These are phyloP conservation scores for Exutisphaerella laricina DNA, from an alignment of 2,329 filamentous ascomycete species.

Conservation along the genomic window DNA sequence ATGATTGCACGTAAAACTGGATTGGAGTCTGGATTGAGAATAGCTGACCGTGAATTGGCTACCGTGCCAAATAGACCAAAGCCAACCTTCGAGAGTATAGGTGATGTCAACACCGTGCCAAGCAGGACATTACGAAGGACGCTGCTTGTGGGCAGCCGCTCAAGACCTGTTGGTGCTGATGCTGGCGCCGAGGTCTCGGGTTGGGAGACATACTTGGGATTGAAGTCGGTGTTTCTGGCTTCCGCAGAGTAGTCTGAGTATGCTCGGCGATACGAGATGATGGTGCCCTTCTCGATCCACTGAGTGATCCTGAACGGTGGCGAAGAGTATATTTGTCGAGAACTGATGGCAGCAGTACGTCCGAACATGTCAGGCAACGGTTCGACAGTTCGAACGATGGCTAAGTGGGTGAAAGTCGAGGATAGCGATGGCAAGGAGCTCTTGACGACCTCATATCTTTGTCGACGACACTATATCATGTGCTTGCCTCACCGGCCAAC, in stretches of 20 bases:
- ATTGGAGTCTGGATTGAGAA: conserved; percentile 47
- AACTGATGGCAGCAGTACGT: conserved; percentile 3
- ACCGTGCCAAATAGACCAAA: conserved; percentile 33
- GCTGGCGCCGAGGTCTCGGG: conserved; percentile 7
- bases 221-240: conserved; percentile 9
- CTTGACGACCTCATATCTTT: neutral
- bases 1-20: conserved; percentile 41
- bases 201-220: conserved; percentile 9
- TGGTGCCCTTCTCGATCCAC: neutral
- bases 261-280: conserved; percentile 1
- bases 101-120: conserved; percentile 30
- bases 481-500: neutral
- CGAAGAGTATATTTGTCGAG: conserved; percentile 2
- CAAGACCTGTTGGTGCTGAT: conserved; percentile 15
- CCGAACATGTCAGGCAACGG: conserved; percentile 1
- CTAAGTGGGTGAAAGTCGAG: neutral
- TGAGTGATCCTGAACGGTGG: neutral
- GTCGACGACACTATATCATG: neutral
- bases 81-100: conserved; percentile 29
- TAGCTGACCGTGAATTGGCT: conserved; percentile 38
- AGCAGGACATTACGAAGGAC: conserved; percentile 31
- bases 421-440: neutral
- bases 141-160: conserved; percentile 22
- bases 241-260: conserved; percentile 10
- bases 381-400: conserved; percentile 1